Conservation (phyloP, 768 basidiomycete genomes). For the Pleurotus citrinopileatus region DNA sequence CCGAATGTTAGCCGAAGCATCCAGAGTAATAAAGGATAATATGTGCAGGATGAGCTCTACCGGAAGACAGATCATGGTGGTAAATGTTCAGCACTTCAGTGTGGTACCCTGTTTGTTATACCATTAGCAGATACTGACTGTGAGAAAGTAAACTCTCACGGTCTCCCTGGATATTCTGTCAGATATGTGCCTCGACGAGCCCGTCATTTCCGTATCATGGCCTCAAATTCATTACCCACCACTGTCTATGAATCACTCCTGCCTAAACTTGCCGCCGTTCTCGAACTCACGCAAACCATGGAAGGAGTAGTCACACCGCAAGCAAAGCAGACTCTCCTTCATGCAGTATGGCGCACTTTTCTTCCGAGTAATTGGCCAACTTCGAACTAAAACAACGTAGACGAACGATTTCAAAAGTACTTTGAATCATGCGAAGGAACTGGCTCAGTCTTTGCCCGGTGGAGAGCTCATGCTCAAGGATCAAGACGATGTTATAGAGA, state of each 20-base stretch:
- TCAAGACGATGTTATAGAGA: conserved; percentile 67
- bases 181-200: no score
- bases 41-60: not conserved
- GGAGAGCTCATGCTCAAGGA: conserved; percentile 69
- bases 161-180: no score
- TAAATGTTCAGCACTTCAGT: not conserved
- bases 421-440: conserved; percentile 56
- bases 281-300: conserved; percentile 57
- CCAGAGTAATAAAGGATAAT: not conserved
- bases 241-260: conserved; percentile 55
- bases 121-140: not conserved
- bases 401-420: conserved; percentile 69
- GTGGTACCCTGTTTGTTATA: not conserved
- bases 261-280: conserved; percentile 54
- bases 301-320: conserved; percentile 54
- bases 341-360: conserved; percentile 46
- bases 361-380: not conserved
- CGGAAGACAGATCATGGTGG: not conserved
- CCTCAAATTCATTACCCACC: no score
- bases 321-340: conserved; percentile 63
- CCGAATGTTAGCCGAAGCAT: not conserved
- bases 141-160: not conserved
- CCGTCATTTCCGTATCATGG: no score
- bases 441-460: conserved; percentile 59
- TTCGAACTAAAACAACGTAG: conserved; percentile 28